Base-by-base conservation (phyloP, 164 flowering plant genomes). In the Umbilicus rupestris region DNA sequence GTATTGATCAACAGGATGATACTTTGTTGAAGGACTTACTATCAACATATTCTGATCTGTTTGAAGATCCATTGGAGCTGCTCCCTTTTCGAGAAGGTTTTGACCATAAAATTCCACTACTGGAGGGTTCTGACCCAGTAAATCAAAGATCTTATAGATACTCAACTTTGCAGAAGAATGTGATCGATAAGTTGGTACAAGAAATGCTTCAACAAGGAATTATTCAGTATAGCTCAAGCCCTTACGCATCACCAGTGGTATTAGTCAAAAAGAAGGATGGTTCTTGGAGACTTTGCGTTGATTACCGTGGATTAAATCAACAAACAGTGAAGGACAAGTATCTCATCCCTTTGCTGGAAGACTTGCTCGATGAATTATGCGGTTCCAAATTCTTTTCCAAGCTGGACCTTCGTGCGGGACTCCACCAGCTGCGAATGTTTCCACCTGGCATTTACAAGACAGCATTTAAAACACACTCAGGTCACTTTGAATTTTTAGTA, bases 401-500 rank as follows among this genome's bases (percentile, higher is more conserved):
- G 20, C 24, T 63, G 4, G 70, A 59, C 24, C 30, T 68, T 1
- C 4, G 70, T 5, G 19, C 55, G 3, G 65, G 70, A 1, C 60
- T 44, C 28, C 62, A 66, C 31, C 62, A 71, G 15, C 33, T 71
- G 6, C 1, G 66, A 14, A 16, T 71, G 24, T 1, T 33, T 0
- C 15, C 33, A 0, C 29, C 20, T 15, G 73, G 66, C 30, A 33
- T 66, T 11, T 22, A 16, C 24, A 71, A 66, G 31, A 71, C 73
- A 0, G 66, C 66, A 9, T 35, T 71, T 31, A 22, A 66, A 45
- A 66, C 65, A 15, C 26, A 58, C 39, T 6, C 26, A 3, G 30
- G 66, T 16, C 39, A 66, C 26, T 66, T 17, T n/a, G n/a, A n/a
- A n/a, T n/a, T n/a, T n/a, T n/a, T n/a, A n/a, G n/a, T n/a, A n/a